phyloP scores from a whole-genome alignment of 257 asterid genomes.

The Solanum medicagineum region DNA sequence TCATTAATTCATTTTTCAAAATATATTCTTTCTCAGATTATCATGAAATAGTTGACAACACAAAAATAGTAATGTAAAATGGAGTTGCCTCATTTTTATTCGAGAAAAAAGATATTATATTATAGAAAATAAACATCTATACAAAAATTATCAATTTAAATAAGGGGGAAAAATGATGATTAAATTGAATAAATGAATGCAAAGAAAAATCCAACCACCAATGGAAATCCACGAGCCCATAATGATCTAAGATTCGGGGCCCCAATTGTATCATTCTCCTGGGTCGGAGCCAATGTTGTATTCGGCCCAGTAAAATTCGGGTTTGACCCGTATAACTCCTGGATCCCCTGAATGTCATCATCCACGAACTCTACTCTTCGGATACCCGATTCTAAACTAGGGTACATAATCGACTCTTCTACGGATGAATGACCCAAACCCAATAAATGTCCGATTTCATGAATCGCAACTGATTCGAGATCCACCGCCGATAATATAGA shows the following conservation, averaged over 20 bases:
- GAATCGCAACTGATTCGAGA: constrained; percentile 82
- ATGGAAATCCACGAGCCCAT: background rate
- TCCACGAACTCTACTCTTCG: constrained; percentile 47
- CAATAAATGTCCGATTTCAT: constrained; percentile 80
- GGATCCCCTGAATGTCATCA: constrained; percentile 60
- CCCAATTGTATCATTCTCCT: constrained; percentile 25
- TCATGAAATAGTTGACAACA: no score
- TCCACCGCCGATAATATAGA: constrained; percentile 42
- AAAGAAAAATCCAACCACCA: constrained; percentile 2
- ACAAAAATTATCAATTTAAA: background rate
- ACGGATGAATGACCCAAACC: constrained; percentile 90
- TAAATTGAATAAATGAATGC: no score
- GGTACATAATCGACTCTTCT: constrained; percentile 67
- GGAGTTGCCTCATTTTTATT: no score
- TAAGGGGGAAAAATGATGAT: no score
- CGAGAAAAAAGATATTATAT: no score
- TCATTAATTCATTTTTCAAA: no score
- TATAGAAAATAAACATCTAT: background rate
- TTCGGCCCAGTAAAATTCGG: constrained; percentile 45
- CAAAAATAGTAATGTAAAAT: no score
- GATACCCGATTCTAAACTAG: constrained; percentile 42
- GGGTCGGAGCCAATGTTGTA: constrained; percentile 22
- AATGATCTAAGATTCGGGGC: constrained; percentile 3
- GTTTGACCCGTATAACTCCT: constrained; percentile 65
- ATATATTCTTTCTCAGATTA: no score